Evolutionary conservation across 2,329 filamentous ascomycete species (phyloP), one percentile per base, ranked within the genome.

Genomic region (Penicillium sp.): DNA sequence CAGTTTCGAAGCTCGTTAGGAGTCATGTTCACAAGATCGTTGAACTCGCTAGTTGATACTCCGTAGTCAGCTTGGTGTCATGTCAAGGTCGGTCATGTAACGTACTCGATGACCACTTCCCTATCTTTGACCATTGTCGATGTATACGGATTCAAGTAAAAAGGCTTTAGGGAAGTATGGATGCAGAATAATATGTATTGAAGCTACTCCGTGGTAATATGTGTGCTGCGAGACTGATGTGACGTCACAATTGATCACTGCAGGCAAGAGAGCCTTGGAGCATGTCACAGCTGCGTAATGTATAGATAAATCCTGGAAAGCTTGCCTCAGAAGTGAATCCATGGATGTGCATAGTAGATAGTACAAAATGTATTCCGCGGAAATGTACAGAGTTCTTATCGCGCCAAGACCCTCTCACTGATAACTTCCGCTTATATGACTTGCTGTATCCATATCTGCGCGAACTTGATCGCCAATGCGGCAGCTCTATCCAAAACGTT

Each of bases 11-110:
- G 77, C 58, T 88, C 84, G 2, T 75, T 69, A 3, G 83, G 74
- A 10, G 77, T 79, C 84, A 88, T 88, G 68, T 88, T 88, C 68
- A 88, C 83, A 43, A 87, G 71, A 39, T 83, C 76, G 57, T 87
- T 87, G 76, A 87, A 88, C 65, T 88, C 84, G 48, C 80, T 78
- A 16, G 11, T 36, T 3, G 2, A 14, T 14, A n/a, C n/a, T n/a
- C n/a, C n/a, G n/a, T n/a, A 22, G 22, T 46, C 11, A 45, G 59
- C 72, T 65, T 29, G 71, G 68, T 24, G 70, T 9, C 39, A n/a
- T 36, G n/a, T 22, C 13, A 27, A 16, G 46, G 36, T 57, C 34
- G 51, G 40, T 40, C 24, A 8, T 21, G 16, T 18, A 41, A 53
- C 68, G 57, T 61, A 81, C 79, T 77, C 55, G 60, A 81, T 79